phyloP scores from a whole-genome alignment of 1,139 yeast species.

The Yamadazyma blattariae region DNA sequence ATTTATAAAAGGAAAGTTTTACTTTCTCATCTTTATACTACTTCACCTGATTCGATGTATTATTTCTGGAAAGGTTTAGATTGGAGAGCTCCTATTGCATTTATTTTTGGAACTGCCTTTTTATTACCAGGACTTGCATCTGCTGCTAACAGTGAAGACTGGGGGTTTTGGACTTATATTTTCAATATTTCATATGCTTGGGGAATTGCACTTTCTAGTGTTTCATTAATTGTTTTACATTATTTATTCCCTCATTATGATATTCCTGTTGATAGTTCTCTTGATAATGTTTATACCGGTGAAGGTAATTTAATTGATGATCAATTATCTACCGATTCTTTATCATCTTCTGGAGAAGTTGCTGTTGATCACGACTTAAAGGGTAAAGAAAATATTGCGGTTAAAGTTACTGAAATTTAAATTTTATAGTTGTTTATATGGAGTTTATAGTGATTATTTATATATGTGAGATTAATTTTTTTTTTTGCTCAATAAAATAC shows the following conservation, averaged over 20 bases:
- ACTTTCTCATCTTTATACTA: constrained; percentile 13
- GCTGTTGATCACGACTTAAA: background rate
- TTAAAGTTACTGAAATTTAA: no score
- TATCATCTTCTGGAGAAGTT: background rate
- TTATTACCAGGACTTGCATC: constrained; percentile 6
- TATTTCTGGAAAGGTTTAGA: constrained; percentile 31
- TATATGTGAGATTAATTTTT: no score
- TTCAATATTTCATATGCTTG: constrained; percentile 11
- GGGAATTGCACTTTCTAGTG: constrained; percentile 12
- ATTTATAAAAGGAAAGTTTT: constrained; percentile 12
- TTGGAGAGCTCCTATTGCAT: constrained; percentile 27
- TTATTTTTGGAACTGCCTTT: constrained; percentile 13
- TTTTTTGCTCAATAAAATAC: no score
- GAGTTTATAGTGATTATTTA: no score
- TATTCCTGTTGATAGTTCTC: constrained; percentile 1
- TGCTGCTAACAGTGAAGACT: constrained; percentile 3
- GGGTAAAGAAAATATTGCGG: no score
- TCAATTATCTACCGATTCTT: no score
- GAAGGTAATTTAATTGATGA: constrained; percentile 3
- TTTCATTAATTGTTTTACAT: constrained; percentile 8
- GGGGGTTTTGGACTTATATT: constrained; percentile 13
- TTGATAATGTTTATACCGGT: constrained; percentile 4
- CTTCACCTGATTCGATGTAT: constrained; percentile 11
- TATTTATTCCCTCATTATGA: constrained; percentile 11
- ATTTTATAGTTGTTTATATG: no score